Evolutionary conservation across 176 grass and related monocot species (phyloP).

Genomic region (Dactylis glomerata): DNA sequence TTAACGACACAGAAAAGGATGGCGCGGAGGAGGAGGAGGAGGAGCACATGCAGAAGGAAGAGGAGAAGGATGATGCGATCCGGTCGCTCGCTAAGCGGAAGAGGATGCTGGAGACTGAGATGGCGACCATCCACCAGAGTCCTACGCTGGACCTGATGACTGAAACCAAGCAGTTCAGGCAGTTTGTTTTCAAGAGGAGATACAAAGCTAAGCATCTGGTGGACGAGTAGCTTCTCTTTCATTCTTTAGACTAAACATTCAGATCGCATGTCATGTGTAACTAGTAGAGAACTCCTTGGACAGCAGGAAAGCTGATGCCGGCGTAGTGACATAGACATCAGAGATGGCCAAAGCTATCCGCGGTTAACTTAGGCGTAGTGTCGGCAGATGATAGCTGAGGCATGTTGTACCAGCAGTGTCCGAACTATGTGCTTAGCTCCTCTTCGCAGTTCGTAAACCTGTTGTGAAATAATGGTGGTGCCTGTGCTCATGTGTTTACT

Average conservation of each 20-base stretch:
- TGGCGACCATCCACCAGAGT: conserved; percentile 49
- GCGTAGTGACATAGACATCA: neutral
- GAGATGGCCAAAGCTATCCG: neutral
- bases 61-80: conserved; percentile 28
- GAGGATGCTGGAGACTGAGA: conserved; percentile 60
- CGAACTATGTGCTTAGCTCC: neutral
- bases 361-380: conserved; percentile 22
- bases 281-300: conserved; percentile 4
- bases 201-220: conserved; percentile 30
- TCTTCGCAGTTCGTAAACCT: neutral
- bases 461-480: neutral
- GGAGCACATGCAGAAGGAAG: neutral
- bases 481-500: neutral
- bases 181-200: conserved; percentile 78
- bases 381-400: neutral
- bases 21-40: conserved; percentile 43
- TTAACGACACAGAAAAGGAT: neutral
- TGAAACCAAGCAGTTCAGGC: conserved; percentile 66
- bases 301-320: neutral
- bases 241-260: neutral
- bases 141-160: conserved; percentile 48
- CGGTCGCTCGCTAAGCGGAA: conserved; percentile 44
- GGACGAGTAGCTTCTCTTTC: neutral
- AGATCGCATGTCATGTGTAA: neutral
- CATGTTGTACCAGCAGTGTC: conserved; percentile 9